These are phyloP conservation scores for Salix brachista DNA, from an alignment of 345 rosid species.

Conservation along the genomic window DNA sequence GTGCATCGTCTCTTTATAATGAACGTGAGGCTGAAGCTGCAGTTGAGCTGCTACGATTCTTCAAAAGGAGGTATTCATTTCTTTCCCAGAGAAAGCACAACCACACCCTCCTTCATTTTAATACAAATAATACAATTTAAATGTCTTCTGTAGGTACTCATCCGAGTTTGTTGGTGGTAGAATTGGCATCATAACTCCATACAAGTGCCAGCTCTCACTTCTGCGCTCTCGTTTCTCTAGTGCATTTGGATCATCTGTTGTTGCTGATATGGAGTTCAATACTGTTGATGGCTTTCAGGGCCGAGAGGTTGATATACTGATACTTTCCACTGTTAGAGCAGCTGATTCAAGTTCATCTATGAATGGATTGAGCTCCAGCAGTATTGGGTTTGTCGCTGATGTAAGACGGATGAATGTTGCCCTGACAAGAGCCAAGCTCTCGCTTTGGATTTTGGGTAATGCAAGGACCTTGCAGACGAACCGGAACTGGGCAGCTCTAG, in stretches of 20 bases:
- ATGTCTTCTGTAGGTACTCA: constrained; percentile 48
- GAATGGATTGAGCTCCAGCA: constrained; percentile 42
- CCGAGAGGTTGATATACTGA: constrained; percentile 82
- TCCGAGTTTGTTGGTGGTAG: constrained; percentile 73
- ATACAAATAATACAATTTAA: neutral
- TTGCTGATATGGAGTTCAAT: constrained; percentile 80
- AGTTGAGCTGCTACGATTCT: constrained; percentile 63
- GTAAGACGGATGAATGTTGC: constrained; percentile 95
- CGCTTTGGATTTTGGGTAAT: constrained; percentile 94
- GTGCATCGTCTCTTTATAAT: constrained; percentile 69
- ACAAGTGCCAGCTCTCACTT: constrained; percentile 74
- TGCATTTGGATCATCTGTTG: constrained; percentile 71
- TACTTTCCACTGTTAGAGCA: constrained; percentile 93
- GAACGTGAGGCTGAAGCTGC: constrained; percentile 90
- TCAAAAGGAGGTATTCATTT: constrained; percentile 57
- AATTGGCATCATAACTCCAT: constrained; percentile 87
- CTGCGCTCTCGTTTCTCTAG: constrained; percentile 67
- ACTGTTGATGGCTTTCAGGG: constrained; percentile 99
- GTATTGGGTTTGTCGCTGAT: constrained; percentile 93
- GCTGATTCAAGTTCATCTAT: constrained; percentile 35
- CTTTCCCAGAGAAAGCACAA: neutral
- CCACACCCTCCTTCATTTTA: neutral
- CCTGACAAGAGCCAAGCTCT: constrained; percentile 84
- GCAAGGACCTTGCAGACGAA: constrained; percentile 68
- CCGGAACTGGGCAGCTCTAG: constrained; percentile 76